Evolutionary conservation across 2,329 filamentous ascomycete genomes (phyloP).

Genomic region (Chaetomium sp.): DNA sequence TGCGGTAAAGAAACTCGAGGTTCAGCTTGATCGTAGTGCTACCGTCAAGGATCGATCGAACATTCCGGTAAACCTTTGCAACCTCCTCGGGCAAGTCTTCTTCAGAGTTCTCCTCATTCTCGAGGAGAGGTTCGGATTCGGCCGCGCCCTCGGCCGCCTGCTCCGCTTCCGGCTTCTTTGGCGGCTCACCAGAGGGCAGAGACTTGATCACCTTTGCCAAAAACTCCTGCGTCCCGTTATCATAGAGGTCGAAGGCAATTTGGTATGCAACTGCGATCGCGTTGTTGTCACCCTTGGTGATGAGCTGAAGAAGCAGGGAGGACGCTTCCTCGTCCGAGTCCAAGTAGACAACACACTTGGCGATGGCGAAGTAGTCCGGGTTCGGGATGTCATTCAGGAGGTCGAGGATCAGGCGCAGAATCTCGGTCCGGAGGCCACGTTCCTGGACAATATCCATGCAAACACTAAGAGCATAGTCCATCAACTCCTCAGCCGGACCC

Average conservation of each 20-base stretch:
- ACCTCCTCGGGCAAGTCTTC: constrained; percentile 58
- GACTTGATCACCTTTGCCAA: constrained; percentile 84
- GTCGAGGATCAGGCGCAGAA: constrained; percentile 88
- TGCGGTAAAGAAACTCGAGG: constrained; percentile 93
- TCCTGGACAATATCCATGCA: constrained; percentile 99
- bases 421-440: constrained; percentile 78
- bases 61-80: constrained; percentile 62
- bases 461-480: constrained; percentile 94
- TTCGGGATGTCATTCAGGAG: constrained; percentile 90
- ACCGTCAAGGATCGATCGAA: constrained; percentile 74
- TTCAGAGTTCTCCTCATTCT: constrained; percentile 54
- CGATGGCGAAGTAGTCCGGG: constrained; percentile 97
- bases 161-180: constrained; percentile 48
- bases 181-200: constrained; percentile 61
- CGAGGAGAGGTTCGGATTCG: constrained; percentile 54
- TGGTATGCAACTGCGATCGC: constrained; percentile 90
- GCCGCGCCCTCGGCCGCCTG: constrained; percentile 48
- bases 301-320: constrained; percentile 77
- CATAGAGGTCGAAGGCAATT: constrained; percentile 96
- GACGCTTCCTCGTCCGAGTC: constrained; percentile 91
- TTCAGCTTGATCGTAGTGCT: constrained; percentile 94
- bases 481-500: constrained; percentile 80
- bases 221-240: constrained; percentile 98
- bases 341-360: constrained; percentile 95
- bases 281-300: constrained; percentile 75